Percentiles rank a stretch among this genome's conserved stretches.
These are phyloP conservation scores for Posidonia australis DNA, from an alignment of 106 monocot genomes.

Conservation along the genomic window DNA sequence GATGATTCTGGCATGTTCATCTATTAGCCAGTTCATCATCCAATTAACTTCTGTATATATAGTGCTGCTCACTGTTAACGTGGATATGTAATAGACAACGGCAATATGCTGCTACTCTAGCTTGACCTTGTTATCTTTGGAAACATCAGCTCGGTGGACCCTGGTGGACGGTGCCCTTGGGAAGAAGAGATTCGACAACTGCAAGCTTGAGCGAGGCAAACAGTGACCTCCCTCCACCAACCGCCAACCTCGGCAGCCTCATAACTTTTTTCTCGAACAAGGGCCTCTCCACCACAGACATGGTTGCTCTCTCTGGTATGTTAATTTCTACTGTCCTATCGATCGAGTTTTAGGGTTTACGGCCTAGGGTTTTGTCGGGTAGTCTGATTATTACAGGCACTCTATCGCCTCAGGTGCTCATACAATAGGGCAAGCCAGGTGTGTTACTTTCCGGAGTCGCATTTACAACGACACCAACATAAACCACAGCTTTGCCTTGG, in stretches of 20 bases:
- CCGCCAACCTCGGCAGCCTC: constrained; percentile 29
- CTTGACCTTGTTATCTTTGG: too few species aligned
- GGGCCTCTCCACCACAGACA: constrained; percentile 39
- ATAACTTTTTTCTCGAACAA: constrained; percentile 46
- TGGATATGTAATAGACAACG: neutral
- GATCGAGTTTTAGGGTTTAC: too few species aligned
- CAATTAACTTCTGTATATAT: too few species aligned
- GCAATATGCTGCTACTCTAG: neutral
- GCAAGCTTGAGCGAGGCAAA: constrained; percentile 47
- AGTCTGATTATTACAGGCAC: neutral
- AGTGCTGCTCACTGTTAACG: too few species aligned
- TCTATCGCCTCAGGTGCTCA: constrained; percentile 5
- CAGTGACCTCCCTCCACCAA: constrained; percentile 52
- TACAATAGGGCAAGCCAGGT: constrained; percentile 19
- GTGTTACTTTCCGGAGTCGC: constrained; percentile 9
- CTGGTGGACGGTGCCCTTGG: constrained; percentile 50
- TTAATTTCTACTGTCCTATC: neutral
- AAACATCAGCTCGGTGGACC: constrained; percentile 70
- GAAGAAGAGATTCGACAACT: constrained; percentile 62
- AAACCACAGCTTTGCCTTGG: constrained; percentile 1
- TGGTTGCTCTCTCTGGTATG: constrained; percentile 50
- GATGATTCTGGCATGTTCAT: neutral
- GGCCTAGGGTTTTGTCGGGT: too few species aligned
- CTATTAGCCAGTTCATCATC: too few species aligned
- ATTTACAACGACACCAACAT: constrained; percentile 23